Conservation (phyloP, 1,284 basidiomycete genomes). For the Lentinula novae-zelandiae region DNA sequence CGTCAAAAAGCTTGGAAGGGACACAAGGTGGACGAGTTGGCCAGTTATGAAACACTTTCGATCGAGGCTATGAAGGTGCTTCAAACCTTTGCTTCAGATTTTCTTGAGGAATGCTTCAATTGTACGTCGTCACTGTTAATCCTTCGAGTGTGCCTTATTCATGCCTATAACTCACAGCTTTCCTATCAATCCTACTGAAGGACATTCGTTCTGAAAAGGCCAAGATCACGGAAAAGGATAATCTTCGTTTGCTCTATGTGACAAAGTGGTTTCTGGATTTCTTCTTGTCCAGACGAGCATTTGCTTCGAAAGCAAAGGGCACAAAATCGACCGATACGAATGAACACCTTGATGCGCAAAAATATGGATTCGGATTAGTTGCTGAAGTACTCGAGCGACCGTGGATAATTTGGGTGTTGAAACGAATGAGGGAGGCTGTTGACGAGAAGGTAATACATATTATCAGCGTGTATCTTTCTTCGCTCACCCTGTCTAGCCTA, state of each 20-base stretch:
- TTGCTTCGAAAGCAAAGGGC: slow-evolving; percentile 7
- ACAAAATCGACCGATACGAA: slow-evolving; percentile 14
- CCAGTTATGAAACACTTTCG: slow-evolving; percentile 57
- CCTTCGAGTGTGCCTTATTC: slow-evolving; percentile 1
- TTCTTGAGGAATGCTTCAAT: slow-evolving; percentile 84
- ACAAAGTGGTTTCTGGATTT: slow-evolving; percentile 89
- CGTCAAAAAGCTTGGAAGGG: slow-evolving; percentile 57
- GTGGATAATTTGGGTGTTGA: slow-evolving; percentile 86
- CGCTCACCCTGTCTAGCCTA: slow-evolving; percentile 52
- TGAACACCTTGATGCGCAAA: slow-evolving; percentile 21
- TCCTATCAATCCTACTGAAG: slow-evolving; percentile 80
- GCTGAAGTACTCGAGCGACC: slow-evolving; percentile 82
- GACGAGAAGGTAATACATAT: slow-evolving; percentile 74
- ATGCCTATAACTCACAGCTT: slow-evolving; percentile 46
- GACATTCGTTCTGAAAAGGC: slow-evolving; percentile 89
- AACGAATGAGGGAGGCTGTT: slow-evolving; percentile 81
- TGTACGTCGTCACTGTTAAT: slow-evolving; percentile 45
- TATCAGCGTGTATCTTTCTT: slow-evolving; percentile 1
- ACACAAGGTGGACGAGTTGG: slow-evolving; percentile 71
- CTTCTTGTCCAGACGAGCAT: slow-evolving; percentile 62
- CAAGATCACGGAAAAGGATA: slow-evolving; percentile 89
- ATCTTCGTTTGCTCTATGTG: slow-evolving; percentile 79
- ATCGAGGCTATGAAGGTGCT: slow-evolving; percentile 68
- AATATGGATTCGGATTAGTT: slow-evolving; percentile 72
- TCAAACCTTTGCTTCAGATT: slow-evolving; percentile 65